Evolutionary conservation across 2,329 filamentous ascomycete species (phyloP), one percentile per base, ranked within the genome.

Genomic region (Diaporthe sp.): DNA sequence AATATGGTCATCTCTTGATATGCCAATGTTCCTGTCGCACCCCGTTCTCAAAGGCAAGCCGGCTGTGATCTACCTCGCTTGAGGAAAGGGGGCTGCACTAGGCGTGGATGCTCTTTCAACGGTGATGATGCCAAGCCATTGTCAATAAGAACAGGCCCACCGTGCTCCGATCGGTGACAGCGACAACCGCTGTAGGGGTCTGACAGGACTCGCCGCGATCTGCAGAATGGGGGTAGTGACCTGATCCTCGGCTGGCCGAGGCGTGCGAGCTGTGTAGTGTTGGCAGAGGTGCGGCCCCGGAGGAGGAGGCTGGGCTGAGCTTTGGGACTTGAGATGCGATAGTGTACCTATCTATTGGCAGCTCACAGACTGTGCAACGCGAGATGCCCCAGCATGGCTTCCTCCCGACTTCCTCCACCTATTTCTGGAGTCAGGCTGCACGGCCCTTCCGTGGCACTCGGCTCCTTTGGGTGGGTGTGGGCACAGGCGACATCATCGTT

Each of bases 21-120:
- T 53, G 44, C 47, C 32, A 39, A 17, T 9, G n/a, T 19, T 53
- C 3, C 17, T 12, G 44, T 27, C 27, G 47, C n/a, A 30, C 63
- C 50, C 61, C 44, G 30, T n/a, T 39, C 32, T 30, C 8, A 32
- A 42, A 9, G 56, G 35, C 56, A 53, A 7, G 47, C 25, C 44
- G 37, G 39, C 10, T 32, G 32, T 35, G 70, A 71, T 71, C 59
- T 55, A 42, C 70, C 56, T 71, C 70, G 70, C 56, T 63, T 71
- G 56, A 30, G 70, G 70, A 71, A 71, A 71, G 70, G 70, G 68
- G 70, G 70, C 42, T 55, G 56, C 37, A 53, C 44, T 50, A 51
- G 70, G 44, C 59, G 70, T 55, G 70, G 70, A 35, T 47, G 56
- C 32, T 42, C 56, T 37, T 37, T 63, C 47, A 35, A 61, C 13